Evolutionary conservation across 495 filamentous ascomycete genomes (phyloP), one percentile per base, ranked within the genome.

Genomic region (Mycothermus thermophilus): DNA sequence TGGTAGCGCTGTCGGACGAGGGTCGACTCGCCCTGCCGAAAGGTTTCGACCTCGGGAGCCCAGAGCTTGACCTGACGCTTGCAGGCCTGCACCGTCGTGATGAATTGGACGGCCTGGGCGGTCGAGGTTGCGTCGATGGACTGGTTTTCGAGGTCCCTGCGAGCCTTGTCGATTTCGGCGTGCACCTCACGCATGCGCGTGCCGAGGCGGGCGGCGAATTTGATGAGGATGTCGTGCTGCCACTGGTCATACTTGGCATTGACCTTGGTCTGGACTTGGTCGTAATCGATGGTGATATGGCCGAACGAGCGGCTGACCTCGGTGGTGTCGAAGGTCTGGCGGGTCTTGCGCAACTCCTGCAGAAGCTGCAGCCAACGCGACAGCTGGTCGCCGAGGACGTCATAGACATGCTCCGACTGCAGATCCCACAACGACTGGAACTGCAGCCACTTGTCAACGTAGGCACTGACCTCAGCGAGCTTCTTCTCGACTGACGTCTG

Each of bases 201-300:
- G n/a, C 86, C 85, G 34, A 95, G 77, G 29, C 85, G 80, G 16
- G 68, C 67, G 25, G 85, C 92, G 57, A 99, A 99, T 50, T 92
- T 92, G 23, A 78, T 66, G 13, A 94, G 64, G 27, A 99, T 93
- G 36, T 99, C 90, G 44, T 94, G 86, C 50, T 99, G 90, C 90
- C 90, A 99, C 57, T 96, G 92, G 53, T 99, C 92, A 48, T 99
- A 99, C 50, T 95, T 96, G 36, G 83, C 82, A 52, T 94, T 95
- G 53, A 99, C 88, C 55, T 87, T 94, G 21, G 84, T 83, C 51
- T 96, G 92, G 0, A 99, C 90, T 58, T 99, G 90, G 46, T 94
- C 90, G 41, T 96, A 96, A 52, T 96, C 87, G 43, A 99, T 83
- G 6, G 77, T 81, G 33, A 95, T 76, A 51, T 92, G 86, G 8